These are phyloP conservation scores for Vigna trinervia DNA, from an alignment of 306 rosid species.

Conservation along the genomic window DNA sequence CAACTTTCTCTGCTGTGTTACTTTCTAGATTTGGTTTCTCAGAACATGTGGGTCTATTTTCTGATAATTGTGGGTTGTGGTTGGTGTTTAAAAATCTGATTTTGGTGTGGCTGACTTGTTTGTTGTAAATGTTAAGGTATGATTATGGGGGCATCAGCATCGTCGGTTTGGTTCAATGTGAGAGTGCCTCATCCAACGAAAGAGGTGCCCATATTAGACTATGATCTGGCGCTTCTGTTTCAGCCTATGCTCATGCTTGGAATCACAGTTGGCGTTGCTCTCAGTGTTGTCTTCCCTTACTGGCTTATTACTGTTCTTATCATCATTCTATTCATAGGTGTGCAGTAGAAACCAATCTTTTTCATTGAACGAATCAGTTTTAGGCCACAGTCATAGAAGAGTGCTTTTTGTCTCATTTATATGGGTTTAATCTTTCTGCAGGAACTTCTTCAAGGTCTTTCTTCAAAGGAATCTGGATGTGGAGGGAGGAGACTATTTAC, in stretches of 20 bases:
- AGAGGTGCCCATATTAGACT: slow-evolving; percentile 83
- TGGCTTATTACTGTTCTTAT: slow-evolving; percentile 94
- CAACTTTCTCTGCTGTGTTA: neutral
- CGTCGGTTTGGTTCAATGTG: slow-evolving; percentile 91
- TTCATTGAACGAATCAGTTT: neutral
- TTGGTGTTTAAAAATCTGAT: neutral
- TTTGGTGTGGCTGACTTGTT: slow-evolving; percentile 32
- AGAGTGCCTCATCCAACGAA: slow-evolving; percentile 89
- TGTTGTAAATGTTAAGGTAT: slow-evolving; percentile 59
- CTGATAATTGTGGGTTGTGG: neutral
- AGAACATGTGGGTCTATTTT: neutral
- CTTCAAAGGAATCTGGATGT: slow-evolving; percentile 73
- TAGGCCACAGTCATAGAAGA: neutral
- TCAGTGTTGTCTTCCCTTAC: slow-evolving; percentile 92
- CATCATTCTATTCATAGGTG: slow-evolving; percentile 82
- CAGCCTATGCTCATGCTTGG: slow-evolving; percentile 98
- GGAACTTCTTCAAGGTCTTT: slow-evolving; percentile 92
- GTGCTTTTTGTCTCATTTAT: neutral
- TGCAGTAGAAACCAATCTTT: too few relatives aligned
- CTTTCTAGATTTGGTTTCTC: neutral
- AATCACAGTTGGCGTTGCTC: slow-evolving; percentile 84
- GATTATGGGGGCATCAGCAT: slow-evolving; percentile 94
- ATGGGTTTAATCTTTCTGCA: slow-evolving; percentile 22
- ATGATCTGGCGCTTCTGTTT: slow-evolving; percentile 85
- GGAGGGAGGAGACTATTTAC: slow-evolving; percentile 75